Percentiles rank a stretch among this genome's conserved stretches.
Evolutionary conservation across 345 rosid genomes (phyloP).

Genomic region (Stellera chamaejasme): DNA sequence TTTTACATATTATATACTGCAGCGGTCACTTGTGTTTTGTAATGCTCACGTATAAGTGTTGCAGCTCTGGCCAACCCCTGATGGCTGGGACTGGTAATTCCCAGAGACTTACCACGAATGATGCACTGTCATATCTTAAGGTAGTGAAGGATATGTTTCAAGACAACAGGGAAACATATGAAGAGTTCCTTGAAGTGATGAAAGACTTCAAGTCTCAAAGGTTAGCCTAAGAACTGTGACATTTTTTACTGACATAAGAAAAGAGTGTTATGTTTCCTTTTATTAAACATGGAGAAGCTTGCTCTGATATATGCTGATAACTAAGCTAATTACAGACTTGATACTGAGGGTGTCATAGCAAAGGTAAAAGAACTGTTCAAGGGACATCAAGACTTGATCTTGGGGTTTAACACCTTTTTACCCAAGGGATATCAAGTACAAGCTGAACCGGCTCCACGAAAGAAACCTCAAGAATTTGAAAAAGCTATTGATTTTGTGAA

Average conservation of each 20-base stretch:
- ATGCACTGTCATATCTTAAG: slow-evolving; percentile 88
- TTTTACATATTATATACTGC: background rate
- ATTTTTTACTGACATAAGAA: too few species aligned
- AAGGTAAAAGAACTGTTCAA: slow-evolving; percentile 92
- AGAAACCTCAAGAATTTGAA: slow-evolving; percentile 93
- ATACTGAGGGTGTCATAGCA: slow-evolving; percentile 85
- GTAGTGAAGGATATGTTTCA: slow-evolving; percentile 87
- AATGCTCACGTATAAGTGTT: slow-evolving; percentile 16
- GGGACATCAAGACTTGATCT: slow-evolving; percentile 75
- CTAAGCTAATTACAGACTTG: slow-evolving; percentile 43
- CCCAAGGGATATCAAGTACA: slow-evolving; percentile 70
- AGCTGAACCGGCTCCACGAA: slow-evolving; percentile 59
- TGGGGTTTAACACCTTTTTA: slow-evolving; percentile 94
- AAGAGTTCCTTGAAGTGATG: slow-evolving; percentile 95
- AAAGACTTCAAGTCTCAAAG: slow-evolving; percentile 97
- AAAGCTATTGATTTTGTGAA: slow-evolving; percentile 96
- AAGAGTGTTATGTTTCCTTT: background rate
- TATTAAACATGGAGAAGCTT: slow-evolving; percentile 1
- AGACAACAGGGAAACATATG: slow-evolving; percentile 83
- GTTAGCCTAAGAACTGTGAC: slow-evolving; percentile 18
- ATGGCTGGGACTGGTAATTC: slow-evolving; percentile 42
- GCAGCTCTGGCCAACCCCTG: slow-evolving; percentile 65
- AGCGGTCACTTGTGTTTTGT: slow-evolving; percentile 9
- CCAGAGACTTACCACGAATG: slow-evolving; percentile 84
- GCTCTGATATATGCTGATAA: slow-evolving; percentile 10